These are phyloP conservation scores for Pichia sp. DNA, from an alignment of 1,139 yeast genomes.

Conservation along the genomic window DNA sequence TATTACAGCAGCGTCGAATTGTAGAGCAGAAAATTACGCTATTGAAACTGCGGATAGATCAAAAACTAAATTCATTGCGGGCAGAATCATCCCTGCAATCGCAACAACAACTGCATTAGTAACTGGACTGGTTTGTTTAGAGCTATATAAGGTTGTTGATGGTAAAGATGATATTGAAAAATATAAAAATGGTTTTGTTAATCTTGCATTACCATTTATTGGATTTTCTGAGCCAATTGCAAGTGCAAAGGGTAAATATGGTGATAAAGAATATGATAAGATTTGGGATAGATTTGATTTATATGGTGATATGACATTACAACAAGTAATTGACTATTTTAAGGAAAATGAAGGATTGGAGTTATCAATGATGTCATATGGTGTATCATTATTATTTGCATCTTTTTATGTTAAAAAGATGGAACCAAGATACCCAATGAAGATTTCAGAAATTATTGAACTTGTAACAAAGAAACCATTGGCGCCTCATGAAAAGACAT, in stretches of 20 bases:
- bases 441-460: constrained; percentile 70
- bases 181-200: constrained; percentile 90
- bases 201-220: constrained; percentile 90
- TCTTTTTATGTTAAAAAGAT: constrained; percentile 89
- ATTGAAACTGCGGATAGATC: constrained; percentile 74
- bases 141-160: constrained; percentile 85
- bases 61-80: constrained; percentile 81
- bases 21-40: constrained; percentile 87
- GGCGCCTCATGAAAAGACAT: constrained; percentile 64
- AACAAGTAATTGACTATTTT: constrained; percentile 70
- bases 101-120: constrained; percentile 98
- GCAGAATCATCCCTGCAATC: constrained; percentile 96
- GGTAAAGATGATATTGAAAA: constrained; percentile 68
- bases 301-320: constrained; percentile 70
- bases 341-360: constrained; percentile 77
- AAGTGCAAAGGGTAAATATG: constrained; percentile 76
- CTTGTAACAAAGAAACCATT: constrained; percentile 79
- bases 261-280: constrained; percentile 72
- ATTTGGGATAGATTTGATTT: constrained; percentile 95
- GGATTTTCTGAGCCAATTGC: constrained; percentile 96
- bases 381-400: constrained; percentile 84
- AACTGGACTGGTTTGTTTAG: constrained; percentile 90
- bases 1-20: constrained; percentile 93
- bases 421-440: constrained; percentile 65
- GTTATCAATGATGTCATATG: constrained; percentile 87